A percentile compares a stretch with the other conserved stretches of the same genome.
phyloP scores from a whole-genome alignment of 805 yeast genomes.

The Cyberlindnera japonica region DNA sequence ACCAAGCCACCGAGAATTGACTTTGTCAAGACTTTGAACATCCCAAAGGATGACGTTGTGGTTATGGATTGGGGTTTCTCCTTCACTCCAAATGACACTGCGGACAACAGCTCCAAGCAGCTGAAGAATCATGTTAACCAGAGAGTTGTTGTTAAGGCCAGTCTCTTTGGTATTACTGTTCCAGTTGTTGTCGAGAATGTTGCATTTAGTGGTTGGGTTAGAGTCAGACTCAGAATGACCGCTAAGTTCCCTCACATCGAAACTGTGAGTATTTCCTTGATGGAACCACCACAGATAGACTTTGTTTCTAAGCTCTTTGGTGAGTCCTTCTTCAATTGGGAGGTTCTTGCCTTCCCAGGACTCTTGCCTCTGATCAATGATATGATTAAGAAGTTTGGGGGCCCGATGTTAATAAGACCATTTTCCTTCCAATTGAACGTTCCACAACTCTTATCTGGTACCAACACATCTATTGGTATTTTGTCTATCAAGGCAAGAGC shows the following conservation, averaged over 20 bases:
- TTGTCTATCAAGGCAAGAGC: constrained; percentile 62
- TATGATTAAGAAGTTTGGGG: constrained; percentile 80
- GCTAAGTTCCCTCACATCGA: constrained; percentile 89
- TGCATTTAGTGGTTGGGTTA: constrained; percentile 67
- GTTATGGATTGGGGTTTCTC: constrained; percentile 98
- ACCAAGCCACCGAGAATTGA: constrained; percentile 95
- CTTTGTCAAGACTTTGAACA: constrained; percentile 80
- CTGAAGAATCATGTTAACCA: constrained; percentile 81
- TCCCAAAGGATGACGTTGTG: constrained; percentile 88
- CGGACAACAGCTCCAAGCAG: constrained; percentile 84
- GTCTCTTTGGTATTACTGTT: constrained; percentile 75
- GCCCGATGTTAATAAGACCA: constrained; percentile 86
- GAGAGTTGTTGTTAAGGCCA: constrained; percentile 69
- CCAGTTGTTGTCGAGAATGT: constrained; percentile 80
- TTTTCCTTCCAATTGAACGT: constrained; percentile 90
- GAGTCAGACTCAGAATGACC: constrained; percentile 89
- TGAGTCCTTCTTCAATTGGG: constrained; percentile 83
- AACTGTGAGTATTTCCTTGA: constrained; percentile 78
- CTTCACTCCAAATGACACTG: constrained; percentile 84
- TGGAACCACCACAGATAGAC: constrained; percentile 87
- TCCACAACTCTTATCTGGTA: constrained; percentile 86
- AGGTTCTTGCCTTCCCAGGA: constrained; percentile 84
- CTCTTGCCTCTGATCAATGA: constrained; percentile 75
- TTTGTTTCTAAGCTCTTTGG: constrained; percentile 72
- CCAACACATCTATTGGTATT: constrained; percentile 85